Base-by-base conservation (phyloP, 257 asterid genomes). In the Craterostigma plantagineum region DNA sequence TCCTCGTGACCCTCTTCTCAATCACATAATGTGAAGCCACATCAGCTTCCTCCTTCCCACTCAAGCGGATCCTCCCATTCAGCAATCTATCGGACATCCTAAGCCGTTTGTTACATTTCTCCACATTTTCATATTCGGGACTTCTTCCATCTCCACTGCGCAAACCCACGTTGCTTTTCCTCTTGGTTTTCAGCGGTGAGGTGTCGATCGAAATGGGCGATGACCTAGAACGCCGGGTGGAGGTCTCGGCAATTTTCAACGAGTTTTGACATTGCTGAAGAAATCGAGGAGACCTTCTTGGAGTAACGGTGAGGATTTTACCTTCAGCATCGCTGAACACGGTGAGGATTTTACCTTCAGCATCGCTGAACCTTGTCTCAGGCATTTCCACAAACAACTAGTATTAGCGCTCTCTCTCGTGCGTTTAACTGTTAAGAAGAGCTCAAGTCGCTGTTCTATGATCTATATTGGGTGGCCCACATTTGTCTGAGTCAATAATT, bases 371-470 rank as follows among this genome's bases (percentile, higher is more conserved):
- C n/a, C n/a, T n/a, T n/a, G n/a, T n/a, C n/a, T n/a, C n/a, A n/a
- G n/a, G n/a, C 96, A 79, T 84, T 84, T 69, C 72, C 48, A 18
- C 82, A 40, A 74, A 64, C 79, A 62, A 52, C 2, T 55, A n/a
- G 44, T n/a, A n/a, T n/a, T n/a, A n/a, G n/a, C n/a, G n/a, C n/a
- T n/a, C n/a, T n/a, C n/a, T n/a, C n/a, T n/a, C n/a, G n/a, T n/a
- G n/a, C n/a, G n/a, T n/a, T n/a, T n/a, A 40, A 12, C 30, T 6
- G 30, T 23, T 23, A 6, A 23, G n/a, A 23, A 23, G 30, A 23
- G 30, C 30, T 23, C 4, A 23, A 23, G 2, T 23, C 30, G 30
- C 30, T 23, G 30, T 23, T 23, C 30, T 23, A 23, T 6, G n/a
- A n/a, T n/a, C n/a, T n/a, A n/a, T n/a, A 23, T 2, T 2, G 30